Evolutionary conservation across 129 eudicot species (phyloP).

Genomic region (Silybum marianum): DNA sequence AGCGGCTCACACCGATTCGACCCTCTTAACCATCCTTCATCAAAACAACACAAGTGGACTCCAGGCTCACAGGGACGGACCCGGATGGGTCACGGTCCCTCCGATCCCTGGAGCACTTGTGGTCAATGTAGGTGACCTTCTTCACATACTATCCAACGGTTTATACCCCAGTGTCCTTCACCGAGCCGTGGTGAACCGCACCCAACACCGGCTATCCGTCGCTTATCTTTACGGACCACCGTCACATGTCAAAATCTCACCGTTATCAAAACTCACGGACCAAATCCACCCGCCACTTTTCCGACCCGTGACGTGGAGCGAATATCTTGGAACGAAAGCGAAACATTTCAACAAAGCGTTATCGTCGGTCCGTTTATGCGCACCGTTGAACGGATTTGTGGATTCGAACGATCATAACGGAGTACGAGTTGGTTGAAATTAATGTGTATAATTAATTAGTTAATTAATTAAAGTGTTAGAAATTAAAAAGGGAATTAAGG

Average conservation of each 20-base stretch:
- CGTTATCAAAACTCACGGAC: constrained; percentile 58
- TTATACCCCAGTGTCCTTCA: constrained; percentile 76
- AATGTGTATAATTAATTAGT: neutral
- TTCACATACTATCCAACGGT: constrained; percentile 85
- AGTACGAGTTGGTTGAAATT: constrained; percentile 38
- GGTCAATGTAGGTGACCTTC: constrained; percentile 74
- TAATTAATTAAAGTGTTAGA: neutral
- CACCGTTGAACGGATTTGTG: constrained; percentile 43
- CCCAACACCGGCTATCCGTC: constrained; percentile 57
- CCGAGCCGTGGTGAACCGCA: constrained; percentile 81
- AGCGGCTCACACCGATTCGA: constrained; percentile 72
- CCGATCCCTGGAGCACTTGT: constrained; percentile 69
- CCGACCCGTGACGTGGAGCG: constrained; percentile 79
- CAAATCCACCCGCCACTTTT: constrained; percentile 64
- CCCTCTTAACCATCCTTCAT: constrained; percentile 73
- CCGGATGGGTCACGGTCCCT: constrained; percentile 69
- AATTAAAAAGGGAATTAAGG: neutral
- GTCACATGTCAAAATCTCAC: constrained; percentile 52
- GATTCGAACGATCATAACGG: constrained; percentile 53
- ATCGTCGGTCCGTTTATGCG: constrained; percentile 60
- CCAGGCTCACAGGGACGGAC: constrained; percentile 60
- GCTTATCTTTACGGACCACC: constrained; percentile 86
- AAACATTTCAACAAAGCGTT: constrained; percentile 71
- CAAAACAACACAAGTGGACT: constrained; percentile 81
- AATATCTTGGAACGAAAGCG: constrained; percentile 74